Conservation (phyloP, 495 filamentous ascomycete species). For the Penicillium mononematosum region DNA sequence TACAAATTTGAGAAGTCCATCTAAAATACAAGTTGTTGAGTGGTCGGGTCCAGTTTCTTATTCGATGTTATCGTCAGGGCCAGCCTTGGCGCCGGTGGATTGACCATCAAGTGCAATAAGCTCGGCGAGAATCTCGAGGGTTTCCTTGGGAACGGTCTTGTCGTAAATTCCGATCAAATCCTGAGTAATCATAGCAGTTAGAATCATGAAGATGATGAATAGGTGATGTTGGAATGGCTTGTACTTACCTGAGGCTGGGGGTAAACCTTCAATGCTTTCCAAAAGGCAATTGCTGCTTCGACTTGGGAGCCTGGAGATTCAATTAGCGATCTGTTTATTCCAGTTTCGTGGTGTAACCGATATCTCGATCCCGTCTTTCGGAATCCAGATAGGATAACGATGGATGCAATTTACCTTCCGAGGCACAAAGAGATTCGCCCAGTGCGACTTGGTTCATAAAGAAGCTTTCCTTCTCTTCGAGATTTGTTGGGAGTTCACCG, state of each 20-base stretch:
- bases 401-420: constrained; percentile 53
- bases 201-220: neutral
- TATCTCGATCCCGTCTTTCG: too few species aligned
- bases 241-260: constrained; percentile 60
- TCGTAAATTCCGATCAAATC: constrained; percentile 69
- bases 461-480: constrained; percentile 88
- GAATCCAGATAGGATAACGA: neutral
- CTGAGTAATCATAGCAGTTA: constrained; percentile 22
- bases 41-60: constrained; percentile 17
- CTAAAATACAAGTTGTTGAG: constrained; percentile 15
- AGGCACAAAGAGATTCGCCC: constrained; percentile 72
- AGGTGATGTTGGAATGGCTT: neutral
- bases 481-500: constrained; percentile 77
- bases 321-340: neutral
- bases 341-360: neutral
- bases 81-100: constrained; percentile 44
- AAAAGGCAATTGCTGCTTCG: constrained; percentile 91
- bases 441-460: constrained; percentile 92
- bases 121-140: constrained; percentile 91
- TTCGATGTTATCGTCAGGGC: constrained; percentile 42
- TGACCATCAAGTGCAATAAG: constrained; percentile 89
- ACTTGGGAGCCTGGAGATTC: constrained; percentile 59
- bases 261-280: constrained; percentile 97
- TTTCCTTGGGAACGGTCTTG: constrained; percentile 93
- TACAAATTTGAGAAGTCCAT: constrained; percentile 13